A percentile compares a stretch with the other conserved stretches of the same genome.
Conservation (phyloP, 495 filamentous ascomycete genomes). For the Podospora tetraspora region DNA sequence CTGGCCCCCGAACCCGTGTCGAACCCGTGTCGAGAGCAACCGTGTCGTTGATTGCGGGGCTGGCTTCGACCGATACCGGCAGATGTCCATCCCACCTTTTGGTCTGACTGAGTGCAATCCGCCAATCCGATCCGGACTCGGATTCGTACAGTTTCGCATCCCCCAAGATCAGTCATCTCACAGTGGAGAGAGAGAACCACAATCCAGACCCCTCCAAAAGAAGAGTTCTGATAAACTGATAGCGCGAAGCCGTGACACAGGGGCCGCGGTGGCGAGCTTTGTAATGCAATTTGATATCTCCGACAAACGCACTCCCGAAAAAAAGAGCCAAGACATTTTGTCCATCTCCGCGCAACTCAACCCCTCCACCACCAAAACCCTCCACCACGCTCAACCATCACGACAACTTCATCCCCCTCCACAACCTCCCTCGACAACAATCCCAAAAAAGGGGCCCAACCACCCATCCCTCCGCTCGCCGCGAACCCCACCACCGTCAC, state of each 20-base stretch:
- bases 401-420: slow-evolving; percentile 6
- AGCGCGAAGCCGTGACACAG: background rate
- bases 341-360: background rate
- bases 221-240: background rate
- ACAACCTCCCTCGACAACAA: background rate
- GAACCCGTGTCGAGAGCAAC: background rate
- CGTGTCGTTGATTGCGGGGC: background rate
- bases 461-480: background rate
- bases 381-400: background rate
- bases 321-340: background rate
- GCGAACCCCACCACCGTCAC: slow-evolving; percentile 9
- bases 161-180: background rate
- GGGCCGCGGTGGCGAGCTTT: slow-evolving; percentile 18
- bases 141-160: background rate
- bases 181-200: background rate
- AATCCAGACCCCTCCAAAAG: background rate
- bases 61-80: background rate
- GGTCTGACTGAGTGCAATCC: background rate
- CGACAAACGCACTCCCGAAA: slow-evolving; percentile 1
- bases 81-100: background rate
- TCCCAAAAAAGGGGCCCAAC: background rate
- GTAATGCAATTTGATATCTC: slow-evolving; percentile 21
- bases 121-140: background rate
- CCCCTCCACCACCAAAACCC: slow-evolving; percentile 2
- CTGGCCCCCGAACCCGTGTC: background rate